Percentiles rank a stretch among this genome's conserved stretches.
Conservation (phyloP, 2,329 filamentous ascomycete species). For the Neurospora crassa region DNA sequence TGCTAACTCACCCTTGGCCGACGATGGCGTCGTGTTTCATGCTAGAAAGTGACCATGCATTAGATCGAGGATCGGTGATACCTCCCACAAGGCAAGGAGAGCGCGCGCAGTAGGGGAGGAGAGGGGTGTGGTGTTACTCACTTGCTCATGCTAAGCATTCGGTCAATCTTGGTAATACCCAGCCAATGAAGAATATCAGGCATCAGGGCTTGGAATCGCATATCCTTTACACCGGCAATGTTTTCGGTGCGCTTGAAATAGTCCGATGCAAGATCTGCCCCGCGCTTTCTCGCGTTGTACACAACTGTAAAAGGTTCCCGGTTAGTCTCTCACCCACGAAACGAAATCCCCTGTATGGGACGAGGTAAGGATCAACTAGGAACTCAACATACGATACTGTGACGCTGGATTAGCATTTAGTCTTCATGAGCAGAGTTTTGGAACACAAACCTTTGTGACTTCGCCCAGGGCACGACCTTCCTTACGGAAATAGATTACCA, state of each 20-base stretch:
- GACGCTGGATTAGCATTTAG: constrained; percentile 23
- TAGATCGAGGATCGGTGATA: constrained; percentile 10
- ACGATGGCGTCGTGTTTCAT: constrained; percentile 91
- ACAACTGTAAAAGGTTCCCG: constrained; percentile 35
- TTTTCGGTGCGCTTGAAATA: constrained; percentile 98
- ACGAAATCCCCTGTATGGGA: constrained; percentile 1
- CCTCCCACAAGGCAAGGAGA: neutral
- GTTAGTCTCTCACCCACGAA: constrained; percentile 12
- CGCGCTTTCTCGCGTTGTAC: constrained; percentile 74
- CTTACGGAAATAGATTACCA: constrained; percentile 98
- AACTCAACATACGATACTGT: constrained; percentile 36
- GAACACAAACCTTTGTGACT: constrained; percentile 71
- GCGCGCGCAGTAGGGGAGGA: neutral
- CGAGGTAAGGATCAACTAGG: neutral
- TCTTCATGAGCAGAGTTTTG: constrained; percentile 13
- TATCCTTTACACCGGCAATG: constrained; percentile 91
- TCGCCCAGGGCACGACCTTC: constrained; percentile 91
- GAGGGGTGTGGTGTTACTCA: constrained; percentile 31
- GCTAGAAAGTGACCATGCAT: constrained; percentile 31
- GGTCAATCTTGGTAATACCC: constrained; percentile 95
- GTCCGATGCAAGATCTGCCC: constrained; percentile 71
- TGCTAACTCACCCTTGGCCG: constrained; percentile 55
- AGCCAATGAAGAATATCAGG: constrained; percentile 97
- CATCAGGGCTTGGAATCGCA: constrained; percentile 98
- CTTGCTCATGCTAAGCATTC: constrained; percentile 99